Conservation (phyloP, 371 early-diverging fungal species). For the Mortierella sp. region DNA sequence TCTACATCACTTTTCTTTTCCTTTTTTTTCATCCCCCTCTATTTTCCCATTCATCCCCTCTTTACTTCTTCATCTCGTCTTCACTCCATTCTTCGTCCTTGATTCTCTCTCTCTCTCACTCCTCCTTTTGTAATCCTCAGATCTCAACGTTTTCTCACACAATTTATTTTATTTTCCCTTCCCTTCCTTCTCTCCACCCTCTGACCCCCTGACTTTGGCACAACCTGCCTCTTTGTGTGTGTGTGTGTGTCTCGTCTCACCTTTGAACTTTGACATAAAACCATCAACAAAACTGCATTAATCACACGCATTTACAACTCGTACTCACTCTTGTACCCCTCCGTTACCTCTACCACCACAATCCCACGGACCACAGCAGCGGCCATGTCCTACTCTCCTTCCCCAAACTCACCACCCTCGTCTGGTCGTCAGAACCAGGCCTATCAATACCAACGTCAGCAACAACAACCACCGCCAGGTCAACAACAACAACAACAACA, state of each 20-base stretch:
- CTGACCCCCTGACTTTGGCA: not conserved
- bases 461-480: constrained; percentile 3
- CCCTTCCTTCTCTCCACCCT: not conserved
- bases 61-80: not conserved
- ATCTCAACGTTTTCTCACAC: constrained; percentile 4
- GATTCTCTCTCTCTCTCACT: not conserved
- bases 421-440: constrained; percentile 19
- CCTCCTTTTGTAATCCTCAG: not conserved
- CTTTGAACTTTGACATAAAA: not conserved
- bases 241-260: constrained; percentile 1
- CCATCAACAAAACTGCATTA: not conserved
- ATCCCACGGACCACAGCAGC: constrained; percentile 1
- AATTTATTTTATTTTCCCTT: not conserved
- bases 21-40: not conserved
- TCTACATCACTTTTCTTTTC: not conserved
- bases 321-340: constrained; percentile 3
- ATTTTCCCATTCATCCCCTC: not conserved
- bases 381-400: not conserved
- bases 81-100: not conserved
- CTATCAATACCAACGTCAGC: constrained; percentile 3
- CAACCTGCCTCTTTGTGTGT: not conserved
- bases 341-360: not conserved
- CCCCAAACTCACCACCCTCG: constrained; percentile 25
- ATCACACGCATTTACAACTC: not conserved
- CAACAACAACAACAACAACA: constrained; percentile 15